Evolutionary conservation across 345 rosid genomes (phyloP), one percentile per base, ranked within the genome.

Genomic region (Populus deltoides): DNA sequence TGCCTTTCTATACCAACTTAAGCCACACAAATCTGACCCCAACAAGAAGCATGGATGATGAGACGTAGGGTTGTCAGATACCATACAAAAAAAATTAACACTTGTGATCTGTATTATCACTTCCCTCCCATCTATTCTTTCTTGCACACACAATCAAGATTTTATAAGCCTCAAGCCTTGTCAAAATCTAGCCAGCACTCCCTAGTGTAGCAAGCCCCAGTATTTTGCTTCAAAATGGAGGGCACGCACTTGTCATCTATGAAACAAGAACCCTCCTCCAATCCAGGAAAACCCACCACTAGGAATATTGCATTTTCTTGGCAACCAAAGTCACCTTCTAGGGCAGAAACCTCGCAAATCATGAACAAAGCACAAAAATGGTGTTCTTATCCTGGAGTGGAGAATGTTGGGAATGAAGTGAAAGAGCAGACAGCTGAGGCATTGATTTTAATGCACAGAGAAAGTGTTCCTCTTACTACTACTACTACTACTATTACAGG

Each of bases 61-160:
- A 78, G 73, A 81, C 89, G 90, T 87, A 81, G 88, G 80, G 72
- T 68, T 78, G 80, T 82, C 86, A 41, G 15, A 29, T 4, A 57
- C 90, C 92, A 84, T 84, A 81, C 84, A 87, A 72, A 47, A 73
- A 49, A 66, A n/a, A 1, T 5, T 10, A 1, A 20, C 45, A 17
- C 61, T 31, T 18, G 47, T 25, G 83, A 85, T 86, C 86, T 82
- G 86, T 78, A 41, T 5, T 63, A 8, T 29, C 53, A 68, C 57
- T 76, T 6, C 33, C 86, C 87, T 83, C 70, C 73, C 85, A 66
- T 85, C 79, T 18, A 55, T n/a, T 43, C 12, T 41, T 47, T 41
- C 66, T 24, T 67, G 36, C 63, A 15, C 72, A 72, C 66, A 80
- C 17, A 72, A 17, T 36, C 24, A 47, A 41, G 35, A 17, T 31